Percentiles rank a stretch among this genome's conserved stretches.
Conservation (phyloP, 139 green algal species). For the Chlorella ohadii region DNA sequence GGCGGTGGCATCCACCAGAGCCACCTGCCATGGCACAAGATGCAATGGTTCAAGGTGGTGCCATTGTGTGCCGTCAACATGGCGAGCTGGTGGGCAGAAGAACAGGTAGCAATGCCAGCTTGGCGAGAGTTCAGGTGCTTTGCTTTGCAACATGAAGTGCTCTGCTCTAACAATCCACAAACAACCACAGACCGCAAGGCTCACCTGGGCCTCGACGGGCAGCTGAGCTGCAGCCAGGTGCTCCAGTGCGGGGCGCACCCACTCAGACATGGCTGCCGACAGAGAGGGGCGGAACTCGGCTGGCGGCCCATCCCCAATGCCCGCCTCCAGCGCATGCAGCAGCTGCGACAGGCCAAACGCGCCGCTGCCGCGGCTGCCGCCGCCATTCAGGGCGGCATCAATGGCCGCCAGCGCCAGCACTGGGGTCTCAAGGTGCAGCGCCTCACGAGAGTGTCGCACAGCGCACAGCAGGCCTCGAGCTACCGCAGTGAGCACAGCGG, state of each 20-base stretch:
- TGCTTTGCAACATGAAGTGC: no score
- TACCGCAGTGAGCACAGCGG: not conserved
- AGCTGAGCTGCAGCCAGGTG: not conserved
- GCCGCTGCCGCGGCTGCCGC: not conserved
- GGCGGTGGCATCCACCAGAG: constrained; percentile 8
- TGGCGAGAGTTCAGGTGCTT: no score
- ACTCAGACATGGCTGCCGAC: constrained; percentile 20
- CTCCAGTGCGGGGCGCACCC: constrained; percentile 21
- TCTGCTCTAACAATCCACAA: no score
- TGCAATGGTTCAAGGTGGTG: no score
- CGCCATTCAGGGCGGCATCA: not conserved
- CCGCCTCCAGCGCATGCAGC: not conserved
- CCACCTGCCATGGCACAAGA: not conserved
- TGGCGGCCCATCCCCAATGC: not conserved
- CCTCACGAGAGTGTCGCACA: not conserved
- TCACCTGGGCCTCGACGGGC: not conserved
- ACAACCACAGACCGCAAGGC: not conserved
- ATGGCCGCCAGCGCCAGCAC: not conserved
- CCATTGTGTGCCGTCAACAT: no score
- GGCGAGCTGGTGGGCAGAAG: no score
- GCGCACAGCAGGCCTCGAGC: constrained; percentile 11
- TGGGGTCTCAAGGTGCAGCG: not conserved
- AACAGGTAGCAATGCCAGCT: no score
- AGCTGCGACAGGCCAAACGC: not conserved
- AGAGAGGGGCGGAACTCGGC: constrained; percentile 15